Evolutionary conservation across 139 green algal genomes (phyloP).

Genomic region (Micractinium conductrix): DNA sequence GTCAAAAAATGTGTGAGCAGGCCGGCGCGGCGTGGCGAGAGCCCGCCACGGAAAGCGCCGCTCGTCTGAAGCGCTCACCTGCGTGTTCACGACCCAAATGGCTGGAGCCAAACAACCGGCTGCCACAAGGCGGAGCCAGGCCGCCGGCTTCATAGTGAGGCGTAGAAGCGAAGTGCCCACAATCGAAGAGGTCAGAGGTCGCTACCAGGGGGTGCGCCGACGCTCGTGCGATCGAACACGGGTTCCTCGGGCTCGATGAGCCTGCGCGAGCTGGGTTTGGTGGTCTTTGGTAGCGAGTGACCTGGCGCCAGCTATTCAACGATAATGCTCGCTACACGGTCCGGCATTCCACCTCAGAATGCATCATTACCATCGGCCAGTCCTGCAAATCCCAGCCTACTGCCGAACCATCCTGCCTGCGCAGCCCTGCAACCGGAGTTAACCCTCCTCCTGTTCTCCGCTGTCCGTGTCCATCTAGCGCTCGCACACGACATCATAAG

Average conservation of each 20-base stretch:
- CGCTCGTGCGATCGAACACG: not conserved
- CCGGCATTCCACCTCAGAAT: too few relatives aligned
- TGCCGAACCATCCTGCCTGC: too few relatives aligned
- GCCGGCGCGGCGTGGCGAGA: not conserved
- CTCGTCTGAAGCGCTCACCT: not conserved
- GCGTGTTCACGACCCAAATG: not conserved
- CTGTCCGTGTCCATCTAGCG: not conserved
- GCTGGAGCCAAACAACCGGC: not conserved
- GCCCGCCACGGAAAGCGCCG: too few relatives aligned
- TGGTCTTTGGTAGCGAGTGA: too few relatives aligned
- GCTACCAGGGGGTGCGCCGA: not conserved
- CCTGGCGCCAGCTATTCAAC: not conserved
- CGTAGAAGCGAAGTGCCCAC: not conserved
- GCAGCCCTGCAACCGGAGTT: not conserved
- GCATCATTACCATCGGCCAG: too few relatives aligned
- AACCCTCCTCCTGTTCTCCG: not conserved
- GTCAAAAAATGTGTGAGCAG: not conserved
- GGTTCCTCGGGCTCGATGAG: not conserved
- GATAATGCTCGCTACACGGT: too few relatives aligned
- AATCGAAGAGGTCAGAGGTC: not conserved
- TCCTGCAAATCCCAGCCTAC: too few relatives aligned
- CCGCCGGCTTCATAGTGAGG: not conserved
- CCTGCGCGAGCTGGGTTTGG: too few relatives aligned
- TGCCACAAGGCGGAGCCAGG: constrained; percentile 6
- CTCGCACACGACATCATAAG: too few relatives aligned